Evolutionary conservation across 768 basidiomycete genomes (phyloP).

Genomic region (Collybia nuda): DNA sequence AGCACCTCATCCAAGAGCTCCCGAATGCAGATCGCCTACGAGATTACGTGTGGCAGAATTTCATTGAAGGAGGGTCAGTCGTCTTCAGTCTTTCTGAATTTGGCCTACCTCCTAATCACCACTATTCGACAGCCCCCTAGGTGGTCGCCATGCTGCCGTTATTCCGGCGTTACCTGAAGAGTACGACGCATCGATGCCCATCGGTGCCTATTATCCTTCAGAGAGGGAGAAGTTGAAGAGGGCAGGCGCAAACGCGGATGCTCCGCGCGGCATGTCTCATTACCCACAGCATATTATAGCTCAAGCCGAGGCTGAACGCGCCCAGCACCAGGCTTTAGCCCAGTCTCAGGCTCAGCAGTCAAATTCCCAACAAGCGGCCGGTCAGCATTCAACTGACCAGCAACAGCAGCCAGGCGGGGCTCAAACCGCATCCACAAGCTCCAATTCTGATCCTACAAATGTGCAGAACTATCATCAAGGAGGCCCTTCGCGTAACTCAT

Average conservation of each 20-base stretch:
- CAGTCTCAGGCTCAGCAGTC: constrained; percentile 23
- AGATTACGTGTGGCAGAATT: constrained; percentile 87
- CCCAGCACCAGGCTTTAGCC: constrained; percentile 18
- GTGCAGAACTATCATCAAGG: not conserved
- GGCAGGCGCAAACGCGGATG: constrained; percentile 14
- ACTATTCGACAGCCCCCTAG: constrained; percentile 53
- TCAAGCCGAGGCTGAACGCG: constrained; percentile 34
- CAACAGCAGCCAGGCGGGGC: not conserved
- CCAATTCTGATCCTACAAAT: not conserved
- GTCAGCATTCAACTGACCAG: constrained; percentile 2
- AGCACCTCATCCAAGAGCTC: constrained; percentile 86
- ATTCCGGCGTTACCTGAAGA: constrained; percentile 81
- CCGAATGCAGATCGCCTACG: constrained; percentile 67
- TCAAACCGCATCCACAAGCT: not conserved
- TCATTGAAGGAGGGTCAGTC: constrained; percentile 82
- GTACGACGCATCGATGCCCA: constrained; percentile 49
- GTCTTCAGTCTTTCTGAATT: constrained; percentile 3
- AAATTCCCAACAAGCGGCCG: constrained; percentile 12
- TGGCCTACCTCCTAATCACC: constrained; percentile 2
- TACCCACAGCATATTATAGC: constrained; percentile 52
- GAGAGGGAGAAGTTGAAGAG: constrained; percentile 32
- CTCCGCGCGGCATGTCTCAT: constrained; percentile 38
- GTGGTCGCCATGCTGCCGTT: constrained; percentile 81
- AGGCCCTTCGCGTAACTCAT: not conserved
- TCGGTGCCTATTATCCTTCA: constrained; percentile 46